A percentile compares a stretch with the other conserved stretches of the same genome.
Evolutionary conservation across 805 yeast genomes (phyloP).

Genomic region (Metschnikowia colocasiae): DNA sequence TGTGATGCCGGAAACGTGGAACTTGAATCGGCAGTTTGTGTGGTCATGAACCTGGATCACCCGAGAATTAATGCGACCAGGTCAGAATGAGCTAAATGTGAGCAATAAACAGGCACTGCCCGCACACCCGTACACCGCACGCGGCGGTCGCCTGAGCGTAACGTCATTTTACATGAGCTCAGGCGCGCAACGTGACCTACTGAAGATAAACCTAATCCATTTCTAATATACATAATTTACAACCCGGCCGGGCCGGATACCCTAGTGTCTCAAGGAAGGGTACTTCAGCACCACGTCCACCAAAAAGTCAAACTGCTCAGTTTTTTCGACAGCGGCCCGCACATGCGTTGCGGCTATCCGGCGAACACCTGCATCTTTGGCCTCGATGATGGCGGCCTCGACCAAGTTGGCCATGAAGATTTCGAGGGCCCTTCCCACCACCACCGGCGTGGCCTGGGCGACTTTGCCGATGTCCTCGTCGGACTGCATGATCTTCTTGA

Average conservation of each 20-base stretch:
- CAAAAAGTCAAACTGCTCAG: conserved; percentile 91
- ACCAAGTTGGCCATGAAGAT: conserved; percentile 86
- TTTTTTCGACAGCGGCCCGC: conserved; percentile 74
- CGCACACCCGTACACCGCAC: neutral
- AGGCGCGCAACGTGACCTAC: neutral
- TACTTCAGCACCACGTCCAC: conserved; percentile 69
- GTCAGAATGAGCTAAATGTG: neutral
- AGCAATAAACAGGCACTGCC: neutral
- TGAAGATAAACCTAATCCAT: neutral
- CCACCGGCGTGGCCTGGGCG: conserved; percentile 98
- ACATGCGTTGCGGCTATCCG: conserved; percentile 81
- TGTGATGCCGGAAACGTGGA: too few species aligned
- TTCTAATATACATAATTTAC: conserved; percentile 20
- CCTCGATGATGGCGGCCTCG: conserved; percentile 75
- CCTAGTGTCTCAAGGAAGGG: conserved; percentile 38
- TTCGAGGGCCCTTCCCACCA: conserved; percentile 92
- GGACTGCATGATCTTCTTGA: conserved; percentile 94
- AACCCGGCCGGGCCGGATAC: conserved; percentile 2
- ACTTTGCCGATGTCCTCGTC: conserved; percentile 99
- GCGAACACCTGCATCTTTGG: conserved; percentile 68
- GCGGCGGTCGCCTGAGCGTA: neutral
- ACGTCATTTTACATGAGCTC: neutral
- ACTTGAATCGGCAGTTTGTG: too few species aligned
- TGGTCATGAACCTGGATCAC: too few species aligned
- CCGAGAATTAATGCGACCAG: conserved; percentile 1